phyloP scores from a whole-genome alignment of 306 rosid species.

The Geum urbanum region DNA sequence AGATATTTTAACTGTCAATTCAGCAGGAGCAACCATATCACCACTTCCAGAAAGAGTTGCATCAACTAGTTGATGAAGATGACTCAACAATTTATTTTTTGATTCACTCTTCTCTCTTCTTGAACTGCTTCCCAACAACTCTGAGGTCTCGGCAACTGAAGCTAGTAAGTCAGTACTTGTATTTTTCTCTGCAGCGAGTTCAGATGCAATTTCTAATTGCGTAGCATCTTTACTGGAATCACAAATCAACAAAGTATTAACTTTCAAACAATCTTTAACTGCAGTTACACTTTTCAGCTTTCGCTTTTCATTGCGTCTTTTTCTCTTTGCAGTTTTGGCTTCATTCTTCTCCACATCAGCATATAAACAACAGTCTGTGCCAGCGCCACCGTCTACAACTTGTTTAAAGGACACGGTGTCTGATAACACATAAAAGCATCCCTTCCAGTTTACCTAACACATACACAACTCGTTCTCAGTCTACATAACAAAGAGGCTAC shows the following conservation, averaged over 20 bases:
- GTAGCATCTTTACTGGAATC: constrained; percentile 27
- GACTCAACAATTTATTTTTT: constrained; percentile 28
- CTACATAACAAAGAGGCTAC: background rate
- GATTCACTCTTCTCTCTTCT: constrained; percentile 27
- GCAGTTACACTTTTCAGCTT: constrained; percentile 23
- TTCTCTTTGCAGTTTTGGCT: constrained; percentile 11
- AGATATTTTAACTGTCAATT: constrained; percentile 7
- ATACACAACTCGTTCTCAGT: background rate
- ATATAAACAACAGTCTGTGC: constrained; percentile 31
- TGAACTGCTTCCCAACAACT: constrained; percentile 21
- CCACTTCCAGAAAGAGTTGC: constrained; percentile 34
- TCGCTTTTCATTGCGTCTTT: constrained; percentile 28
- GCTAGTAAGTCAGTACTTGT: constrained; percentile 28
- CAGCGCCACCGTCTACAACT: constrained; percentile 22
- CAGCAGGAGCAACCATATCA: constrained; percentile 16
- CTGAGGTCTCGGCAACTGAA: constrained; percentile 30
- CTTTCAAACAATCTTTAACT: constrained; percentile 18
- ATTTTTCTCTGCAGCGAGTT: constrained; percentile 30
- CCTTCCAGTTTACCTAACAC: constrained; percentile 39
- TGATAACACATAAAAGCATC: constrained; percentile 36
- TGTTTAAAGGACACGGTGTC: constrained; percentile 35
- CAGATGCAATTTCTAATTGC: constrained; percentile 31
- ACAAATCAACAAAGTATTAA: constrained; percentile 25
- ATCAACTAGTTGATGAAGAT: constrained; percentile 19
- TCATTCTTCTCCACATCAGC: constrained; percentile 32